Evolutionary conservation across 495 filamentous ascomycete genomes (phyloP).

Genomic region (Cercophora samala): DNA sequence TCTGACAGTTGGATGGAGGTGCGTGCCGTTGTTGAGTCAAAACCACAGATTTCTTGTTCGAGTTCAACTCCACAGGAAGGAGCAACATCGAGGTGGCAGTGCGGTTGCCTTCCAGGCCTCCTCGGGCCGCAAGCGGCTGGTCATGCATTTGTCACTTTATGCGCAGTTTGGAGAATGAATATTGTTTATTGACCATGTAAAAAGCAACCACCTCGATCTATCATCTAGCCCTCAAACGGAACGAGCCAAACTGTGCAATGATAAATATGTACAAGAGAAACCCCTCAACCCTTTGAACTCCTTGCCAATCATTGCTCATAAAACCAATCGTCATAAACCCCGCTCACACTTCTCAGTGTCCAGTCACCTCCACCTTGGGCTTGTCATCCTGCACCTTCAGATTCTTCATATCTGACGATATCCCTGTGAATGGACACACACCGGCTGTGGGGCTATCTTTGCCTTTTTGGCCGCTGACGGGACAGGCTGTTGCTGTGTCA

Average conservation of each 20-base stretch:
- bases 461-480: background rate
- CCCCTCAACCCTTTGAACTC: background rate
- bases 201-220: background rate
- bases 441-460: conserved; percentile 3
- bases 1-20: too few relatives aligned
- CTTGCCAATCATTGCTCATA: background rate
- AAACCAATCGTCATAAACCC: background rate
- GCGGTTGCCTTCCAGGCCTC: too few relatives aligned
- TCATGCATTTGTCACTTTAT: too few relatives aligned
- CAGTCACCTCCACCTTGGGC: conserved; percentile 1
- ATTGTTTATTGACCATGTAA: background rate
- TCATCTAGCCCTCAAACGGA: background rate
- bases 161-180: background rate
- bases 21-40: too few relatives aligned
- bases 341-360: background rate
- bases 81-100: too few relatives aligned
- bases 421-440: conserved; percentile 28
- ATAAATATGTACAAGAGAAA: background rate
- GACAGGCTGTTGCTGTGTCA: conserved; percentile 9
- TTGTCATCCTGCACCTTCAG: conserved; percentile 18
- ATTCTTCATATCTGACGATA: conserved; percentile 12
- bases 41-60: too few relatives aligned
- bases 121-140: too few relatives aligned
- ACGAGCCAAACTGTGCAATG: background rate
- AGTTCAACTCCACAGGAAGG: too few relatives aligned